Evolutionary conservation across 768 basidiomycete genomes (phyloP).

Genomic region (Suillus luteus): DNA sequence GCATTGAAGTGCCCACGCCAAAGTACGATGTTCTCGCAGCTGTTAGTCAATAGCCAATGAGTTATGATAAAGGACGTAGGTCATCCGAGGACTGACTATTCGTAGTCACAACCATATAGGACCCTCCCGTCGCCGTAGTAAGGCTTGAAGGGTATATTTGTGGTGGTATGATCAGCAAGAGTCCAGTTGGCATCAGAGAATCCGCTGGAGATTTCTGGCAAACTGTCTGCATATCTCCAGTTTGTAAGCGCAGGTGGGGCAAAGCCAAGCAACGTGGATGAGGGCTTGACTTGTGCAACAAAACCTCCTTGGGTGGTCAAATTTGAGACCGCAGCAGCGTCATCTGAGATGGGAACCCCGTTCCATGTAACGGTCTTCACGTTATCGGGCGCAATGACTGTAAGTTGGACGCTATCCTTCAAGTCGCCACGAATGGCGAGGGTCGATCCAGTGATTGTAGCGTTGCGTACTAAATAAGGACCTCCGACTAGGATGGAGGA

Average conservation of each 20-base stretch:
- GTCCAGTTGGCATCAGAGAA: constrained; percentile 72
- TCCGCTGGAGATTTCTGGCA: constrained; percentile 62
- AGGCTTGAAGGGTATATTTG: constrained; percentile 71
- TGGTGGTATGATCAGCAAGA: constrained; percentile 67
- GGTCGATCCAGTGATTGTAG: constrained; percentile 45
- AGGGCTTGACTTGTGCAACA: constrained; percentile 45
- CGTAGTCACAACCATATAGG: constrained; percentile 88
- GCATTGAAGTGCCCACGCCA: constrained; percentile 82
- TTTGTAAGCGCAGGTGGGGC: constrained; percentile 50
- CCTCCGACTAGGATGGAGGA: constrained; percentile 64
- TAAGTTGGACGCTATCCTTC: constrained; percentile 56
- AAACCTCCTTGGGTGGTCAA: constrained; percentile 47
- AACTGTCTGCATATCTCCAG: constrained; percentile 78
- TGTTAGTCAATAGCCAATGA: constrained; percentile 27
- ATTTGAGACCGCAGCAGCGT: constrained; percentile 31
- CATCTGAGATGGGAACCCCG: constrained; percentile 46
- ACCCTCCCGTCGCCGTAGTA: constrained; percentile 74
- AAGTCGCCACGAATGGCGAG: constrained; percentile 73
- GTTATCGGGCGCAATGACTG: constrained; percentile 59
- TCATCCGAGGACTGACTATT: constrained; percentile 54
- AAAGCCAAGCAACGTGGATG: constrained; percentile 33
- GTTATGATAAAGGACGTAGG: constrained; percentile 13
- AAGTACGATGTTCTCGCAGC: constrained; percentile 80
- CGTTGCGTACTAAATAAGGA: constrained; percentile 64
- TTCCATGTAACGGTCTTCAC: constrained; percentile 72